A percentile compares a stretch with the other conserved stretches of the same genome.
Conservation (phyloP, 139 green algal species). For the Picochlorum sp. region DNA sequence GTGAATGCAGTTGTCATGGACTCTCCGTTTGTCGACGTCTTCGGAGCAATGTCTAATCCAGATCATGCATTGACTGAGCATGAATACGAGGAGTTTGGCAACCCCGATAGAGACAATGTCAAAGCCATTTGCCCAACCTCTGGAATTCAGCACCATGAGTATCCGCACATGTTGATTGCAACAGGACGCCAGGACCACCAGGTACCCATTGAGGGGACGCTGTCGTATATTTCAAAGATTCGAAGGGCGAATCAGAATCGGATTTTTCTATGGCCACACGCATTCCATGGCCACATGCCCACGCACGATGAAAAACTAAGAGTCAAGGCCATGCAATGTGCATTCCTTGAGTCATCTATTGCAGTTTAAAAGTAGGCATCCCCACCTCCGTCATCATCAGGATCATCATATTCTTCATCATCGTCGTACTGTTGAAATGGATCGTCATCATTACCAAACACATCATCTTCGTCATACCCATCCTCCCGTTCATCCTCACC, state of each 20-base stretch:
- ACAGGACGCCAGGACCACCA: conserved; percentile 7
- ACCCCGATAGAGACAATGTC: conserved; percentile 11
- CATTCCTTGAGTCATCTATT: not conserved
- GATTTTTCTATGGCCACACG: conserved; percentile 18
- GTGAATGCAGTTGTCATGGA: conserved; percentile 35
- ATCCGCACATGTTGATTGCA: conserved; percentile 18
- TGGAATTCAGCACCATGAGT: not conserved
- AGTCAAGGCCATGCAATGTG: conserved; percentile 16
- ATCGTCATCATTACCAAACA: conserved; percentile 11
- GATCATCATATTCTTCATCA: conserved; percentile 13
- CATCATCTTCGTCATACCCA: conserved; percentile 7
- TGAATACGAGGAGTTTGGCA: conserved; percentile 59
- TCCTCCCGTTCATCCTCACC: not conserved
- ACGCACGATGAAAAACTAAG: conserved; percentile 9
- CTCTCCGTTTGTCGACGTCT: conserved; percentile 82
- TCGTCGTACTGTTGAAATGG: conserved; percentile 13
- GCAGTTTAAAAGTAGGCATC: conserved; percentile 8
- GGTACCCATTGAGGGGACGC: conserved; percentile 23
- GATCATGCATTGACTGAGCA: conserved; percentile 65
- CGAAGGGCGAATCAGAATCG: not conserved
- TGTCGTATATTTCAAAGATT: conserved; percentile 14
- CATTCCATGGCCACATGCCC: conserved; percentile 19
- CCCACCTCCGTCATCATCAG: conserved; percentile 10
- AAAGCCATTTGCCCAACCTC: not conserved
- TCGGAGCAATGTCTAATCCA: conserved; percentile 50